phyloP scores from a whole-genome alignment of 495 filamentous ascomycete species.

The Penicillium crystallinum region DNA sequence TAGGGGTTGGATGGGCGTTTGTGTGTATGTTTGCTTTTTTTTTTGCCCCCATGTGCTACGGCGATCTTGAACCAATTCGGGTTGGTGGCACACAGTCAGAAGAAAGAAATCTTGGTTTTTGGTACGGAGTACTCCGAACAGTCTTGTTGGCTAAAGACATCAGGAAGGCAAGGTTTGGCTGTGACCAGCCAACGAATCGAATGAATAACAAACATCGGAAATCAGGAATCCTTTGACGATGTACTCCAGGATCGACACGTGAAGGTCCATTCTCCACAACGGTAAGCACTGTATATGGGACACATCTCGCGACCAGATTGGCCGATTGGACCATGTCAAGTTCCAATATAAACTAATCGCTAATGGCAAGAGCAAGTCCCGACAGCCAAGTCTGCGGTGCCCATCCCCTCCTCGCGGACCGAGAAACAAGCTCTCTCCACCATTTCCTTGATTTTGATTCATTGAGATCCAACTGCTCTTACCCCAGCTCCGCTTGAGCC shows the following conservation, averaged over 20 bases:
- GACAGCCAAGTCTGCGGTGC: background rate
- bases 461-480: background rate
- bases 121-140: background rate
- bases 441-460: background rate
- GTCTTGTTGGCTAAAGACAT: no score
- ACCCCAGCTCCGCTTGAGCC: background rate
- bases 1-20: background rate
- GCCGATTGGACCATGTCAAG: background rate
- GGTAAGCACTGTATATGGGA: conserved; percentile 7
- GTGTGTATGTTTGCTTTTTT: background rate
- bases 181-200: background rate
- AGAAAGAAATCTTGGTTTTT: conserved; percentile 1
- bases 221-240: background rate
- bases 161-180: no score
- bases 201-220: background rate
- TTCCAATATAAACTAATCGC: background rate
- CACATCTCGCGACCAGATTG: background rate
- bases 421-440: conserved; percentile 1
- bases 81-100: background rate
- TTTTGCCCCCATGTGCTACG: conserved; percentile 1
- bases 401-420: background rate
- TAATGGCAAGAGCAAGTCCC: background rate
- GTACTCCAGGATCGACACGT: background rate
- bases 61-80: background rate
- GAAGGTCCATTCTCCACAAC: background rate